Evolutionary conservation across 805 yeast species (phyloP).

Genomic region (Jamesozyma gamospora): DNA sequence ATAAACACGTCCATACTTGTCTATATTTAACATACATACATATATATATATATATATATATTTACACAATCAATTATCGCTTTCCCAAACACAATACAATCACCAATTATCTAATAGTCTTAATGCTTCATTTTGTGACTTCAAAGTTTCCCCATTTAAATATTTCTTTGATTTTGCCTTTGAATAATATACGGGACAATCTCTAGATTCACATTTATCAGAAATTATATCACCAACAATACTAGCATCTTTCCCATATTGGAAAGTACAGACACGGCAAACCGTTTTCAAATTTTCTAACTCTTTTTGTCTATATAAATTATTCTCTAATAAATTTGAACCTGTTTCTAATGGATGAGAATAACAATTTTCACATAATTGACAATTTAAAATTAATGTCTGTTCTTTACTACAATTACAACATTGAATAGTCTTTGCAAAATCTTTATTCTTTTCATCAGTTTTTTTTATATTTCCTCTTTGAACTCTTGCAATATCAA

Average conservation of each 20-base stretch:
- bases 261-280: constrained; percentile 32
- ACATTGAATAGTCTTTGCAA: constrained; percentile 18
- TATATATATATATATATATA: too few relatives aligned
- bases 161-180: constrained; percentile 35
- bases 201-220: constrained; percentile 44
- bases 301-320: constrained; percentile 5
- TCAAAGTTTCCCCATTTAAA: constrained; percentile 14
- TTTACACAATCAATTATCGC: too few relatives aligned
- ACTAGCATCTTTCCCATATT: constrained; percentile 20
- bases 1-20: too few relatives aligned
- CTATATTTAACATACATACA: too few relatives aligned
- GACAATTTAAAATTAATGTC: constrained; percentile 11
- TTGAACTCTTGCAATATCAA: constrained; percentile 45
- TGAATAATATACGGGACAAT: constrained; percentile 54
- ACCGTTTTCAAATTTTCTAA: constrained; percentile 23
- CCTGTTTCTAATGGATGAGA: constrained; percentile 12
- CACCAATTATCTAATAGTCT: constrained; percentile 16
- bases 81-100: neutral
- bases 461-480: constrained; percentile 2
- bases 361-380: constrained; percentile 12
- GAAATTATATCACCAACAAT: constrained; percentile 24
- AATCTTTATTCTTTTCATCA: constrained; percentile 2
- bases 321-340: neutral
- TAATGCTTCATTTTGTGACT: constrained; percentile 6
- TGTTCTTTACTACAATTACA: constrained; percentile 31